Conservation (phyloP, 176 grass and related monocot genomes). For the Elaeis guineensis region DNA sequence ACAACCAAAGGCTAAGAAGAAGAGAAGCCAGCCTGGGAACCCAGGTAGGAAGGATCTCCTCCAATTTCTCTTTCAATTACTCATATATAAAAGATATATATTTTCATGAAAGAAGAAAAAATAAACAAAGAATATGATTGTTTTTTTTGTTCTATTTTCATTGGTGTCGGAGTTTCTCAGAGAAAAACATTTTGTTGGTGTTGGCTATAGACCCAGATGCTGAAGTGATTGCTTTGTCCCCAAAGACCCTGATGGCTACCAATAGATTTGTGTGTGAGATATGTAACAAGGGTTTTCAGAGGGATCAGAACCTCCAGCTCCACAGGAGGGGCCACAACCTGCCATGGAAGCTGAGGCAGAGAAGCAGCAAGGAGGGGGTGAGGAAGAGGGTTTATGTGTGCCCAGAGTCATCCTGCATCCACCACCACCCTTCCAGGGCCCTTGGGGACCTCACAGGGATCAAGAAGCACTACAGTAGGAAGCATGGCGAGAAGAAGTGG, state of each 20-base stretch:
- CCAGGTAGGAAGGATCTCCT: constrained; percentile 42
- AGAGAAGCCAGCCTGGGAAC: constrained; percentile 81
- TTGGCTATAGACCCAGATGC: constrained; percentile 54
- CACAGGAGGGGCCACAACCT: constrained; percentile 95
- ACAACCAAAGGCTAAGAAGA: constrained; percentile 51
- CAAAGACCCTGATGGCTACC: constrained; percentile 77
- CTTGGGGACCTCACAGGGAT: constrained; percentile 89
- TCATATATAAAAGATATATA: too few species aligned
- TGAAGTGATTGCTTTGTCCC: constrained; percentile 91
- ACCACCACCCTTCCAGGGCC: constrained; percentile 72
- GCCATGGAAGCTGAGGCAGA: constrained; percentile 94
- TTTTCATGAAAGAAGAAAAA: too few species aligned
- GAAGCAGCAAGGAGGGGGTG: constrained; percentile 14
- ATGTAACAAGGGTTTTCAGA: constrained; percentile 93
- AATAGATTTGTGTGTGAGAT: constrained; percentile 91
- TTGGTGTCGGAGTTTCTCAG: too few species aligned
- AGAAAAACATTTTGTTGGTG: too few species aligned
- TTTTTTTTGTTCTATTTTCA: too few species aligned
- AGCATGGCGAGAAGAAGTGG: constrained; percentile 98
- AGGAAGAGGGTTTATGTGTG: constrained; percentile 89
- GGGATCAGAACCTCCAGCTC: constrained; percentile 97
- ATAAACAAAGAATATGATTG: too few species aligned
- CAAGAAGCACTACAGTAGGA: constrained; percentile 93
- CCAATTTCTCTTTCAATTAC: background rate
- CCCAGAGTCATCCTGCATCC: constrained; percentile 75